Percentiles rank a stretch among this genome's conserved stretches.
phyloP scores from a whole-genome alignment of 306 rosid genomes.

The Lagenaria siceraria region DNA sequence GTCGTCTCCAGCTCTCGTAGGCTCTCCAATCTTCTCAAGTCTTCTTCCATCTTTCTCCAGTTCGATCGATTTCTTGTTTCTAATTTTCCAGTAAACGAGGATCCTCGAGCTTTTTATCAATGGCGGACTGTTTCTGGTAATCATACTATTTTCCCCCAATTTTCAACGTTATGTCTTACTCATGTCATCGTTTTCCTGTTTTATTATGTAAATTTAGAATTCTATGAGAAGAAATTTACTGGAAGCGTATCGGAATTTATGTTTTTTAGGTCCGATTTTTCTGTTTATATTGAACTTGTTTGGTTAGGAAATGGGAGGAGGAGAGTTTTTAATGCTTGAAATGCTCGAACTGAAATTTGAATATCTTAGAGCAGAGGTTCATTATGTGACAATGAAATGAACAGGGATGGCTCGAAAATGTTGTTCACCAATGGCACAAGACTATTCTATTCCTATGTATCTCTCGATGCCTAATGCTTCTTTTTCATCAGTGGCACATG shows the following conservation, averaged over 20 bases:
- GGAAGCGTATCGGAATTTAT: background rate
- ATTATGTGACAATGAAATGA: constrained; percentile 9
- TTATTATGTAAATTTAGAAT: background rate
- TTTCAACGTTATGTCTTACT: background rate
- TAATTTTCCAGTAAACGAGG: constrained; percentile 15
- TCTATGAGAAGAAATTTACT: background rate
- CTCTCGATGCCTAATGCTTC: constrained; percentile 27
- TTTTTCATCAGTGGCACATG: constrained; percentile 30
- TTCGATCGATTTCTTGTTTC: constrained; percentile 27
- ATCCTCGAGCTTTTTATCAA: constrained; percentile 15
- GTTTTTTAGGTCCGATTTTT: background rate
- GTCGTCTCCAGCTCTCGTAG: constrained; percentile 41
- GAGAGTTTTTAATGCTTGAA: background rate
- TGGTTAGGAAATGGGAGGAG: background rate
- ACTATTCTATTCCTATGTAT: constrained; percentile 10
- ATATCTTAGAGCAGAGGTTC: background rate
- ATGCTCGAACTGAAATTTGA: background rate
- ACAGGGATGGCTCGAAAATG: constrained; percentile 27
- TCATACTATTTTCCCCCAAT: background rate
- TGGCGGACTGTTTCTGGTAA: constrained; percentile 33
- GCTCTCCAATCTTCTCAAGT: constrained; percentile 35
- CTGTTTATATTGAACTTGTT: background rate
- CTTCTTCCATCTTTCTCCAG: constrained; percentile 25
- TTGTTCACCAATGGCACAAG: constrained; percentile 14
- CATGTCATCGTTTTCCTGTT: background rate